phyloP scores from a whole-genome alignment of 306 rosid species.

The Lathyrus oleraceus region DNA sequence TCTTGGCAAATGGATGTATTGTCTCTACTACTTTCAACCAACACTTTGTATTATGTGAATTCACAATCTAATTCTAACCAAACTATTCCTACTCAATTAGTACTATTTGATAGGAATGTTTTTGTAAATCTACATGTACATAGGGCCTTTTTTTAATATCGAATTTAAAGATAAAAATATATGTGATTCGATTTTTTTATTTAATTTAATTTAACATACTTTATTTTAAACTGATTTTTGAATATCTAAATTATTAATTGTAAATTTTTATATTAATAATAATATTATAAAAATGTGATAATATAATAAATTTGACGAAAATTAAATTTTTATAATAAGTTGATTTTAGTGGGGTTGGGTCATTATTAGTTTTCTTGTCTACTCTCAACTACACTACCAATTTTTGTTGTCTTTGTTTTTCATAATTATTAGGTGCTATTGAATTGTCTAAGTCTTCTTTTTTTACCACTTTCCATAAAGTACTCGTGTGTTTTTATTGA shows the following conservation, averaged over 20 bases:
- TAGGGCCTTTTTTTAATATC: neutral
- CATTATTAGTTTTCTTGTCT: slow-evolving; percentile 19
- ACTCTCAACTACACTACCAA: slow-evolving; percentile 28
- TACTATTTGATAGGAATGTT: neutral
- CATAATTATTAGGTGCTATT: slow-evolving; percentile 3
- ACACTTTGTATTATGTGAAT: neutral
- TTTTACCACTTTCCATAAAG: neutral
- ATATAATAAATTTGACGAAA: too few relatives aligned
- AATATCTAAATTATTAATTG: too few relatives aligned
- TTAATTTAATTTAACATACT: too few relatives aligned
- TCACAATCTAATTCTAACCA: slow-evolving; percentile 9
- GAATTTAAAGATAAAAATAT: too few relatives aligned
- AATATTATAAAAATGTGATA: too few relatives aligned
- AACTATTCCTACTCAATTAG: neutral
- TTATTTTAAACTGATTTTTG: too few relatives aligned
- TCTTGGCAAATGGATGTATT: slow-evolving; percentile 3
- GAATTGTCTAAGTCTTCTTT: neutral
- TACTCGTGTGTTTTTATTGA: neutral
- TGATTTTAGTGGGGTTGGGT: slow-evolving; percentile 28
- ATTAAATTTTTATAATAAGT: neutral
- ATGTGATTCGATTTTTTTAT: too few relatives aligned
- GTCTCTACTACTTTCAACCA: neutral
- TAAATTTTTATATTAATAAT: too few relatives aligned
- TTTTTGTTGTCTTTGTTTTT: slow-evolving; percentile 6
- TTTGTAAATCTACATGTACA: neutral